These are phyloP conservation scores for Aureobasidium pullulans DNA, from an alignment of 2,329 filamentous ascomycete species.

Conservation along the genomic window DNA sequence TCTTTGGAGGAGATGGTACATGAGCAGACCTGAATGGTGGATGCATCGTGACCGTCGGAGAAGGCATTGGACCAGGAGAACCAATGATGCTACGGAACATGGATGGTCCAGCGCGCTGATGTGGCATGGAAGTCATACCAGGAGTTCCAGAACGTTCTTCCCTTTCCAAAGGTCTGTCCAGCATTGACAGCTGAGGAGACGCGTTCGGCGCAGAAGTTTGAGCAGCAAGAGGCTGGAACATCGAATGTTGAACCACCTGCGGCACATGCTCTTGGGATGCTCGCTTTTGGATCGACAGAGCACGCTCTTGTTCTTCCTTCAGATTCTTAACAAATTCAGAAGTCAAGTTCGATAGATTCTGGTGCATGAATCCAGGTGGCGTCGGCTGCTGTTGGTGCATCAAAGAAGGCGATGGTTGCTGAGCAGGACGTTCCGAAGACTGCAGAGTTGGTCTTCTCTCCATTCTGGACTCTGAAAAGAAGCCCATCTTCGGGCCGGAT, in stretches of 20 bases:
- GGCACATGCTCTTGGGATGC: slow-evolving; percentile 16
- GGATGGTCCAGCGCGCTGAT: slow-evolving; percentile 11
- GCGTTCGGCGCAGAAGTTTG: background rate
- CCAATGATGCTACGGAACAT: slow-evolving; percentile 16
- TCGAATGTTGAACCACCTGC: slow-evolving; percentile 11
- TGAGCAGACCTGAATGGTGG: slow-evolving; percentile 15
- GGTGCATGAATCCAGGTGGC: slow-evolving; percentile 17
- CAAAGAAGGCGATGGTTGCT: background rate
- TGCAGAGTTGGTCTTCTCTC: slow-evolving; percentile 22
- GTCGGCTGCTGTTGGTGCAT: slow-evolving; percentile 16
- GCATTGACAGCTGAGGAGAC: slow-evolving; percentile 12
- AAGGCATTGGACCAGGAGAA: slow-evolving; percentile 14
- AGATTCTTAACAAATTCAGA: slow-evolving; percentile 19
- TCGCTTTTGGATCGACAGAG: slow-evolving; percentile 22
- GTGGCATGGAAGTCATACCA: slow-evolving; percentile 18
- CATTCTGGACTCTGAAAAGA: slow-evolving; percentile 24
- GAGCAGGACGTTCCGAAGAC: slow-evolving; percentile 16
- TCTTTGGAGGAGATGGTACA: slow-evolving; percentile 25
- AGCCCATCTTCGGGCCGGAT: slow-evolving; percentile 24
- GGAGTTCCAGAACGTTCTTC: slow-evolving; percentile 26
- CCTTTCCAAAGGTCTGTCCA: slow-evolving; percentile 22
- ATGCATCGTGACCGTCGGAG: slow-evolving; percentile 11
- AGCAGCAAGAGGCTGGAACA: slow-evolving; percentile 1
- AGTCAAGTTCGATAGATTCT: slow-evolving; percentile 11
- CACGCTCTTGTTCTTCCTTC: slow-evolving; percentile 26